Evolutionary conservation across 352 stramenopile genomes (phyloP), one percentile per base, ranked within the genome.

Genomic region (Albugo laibachii): DNA sequence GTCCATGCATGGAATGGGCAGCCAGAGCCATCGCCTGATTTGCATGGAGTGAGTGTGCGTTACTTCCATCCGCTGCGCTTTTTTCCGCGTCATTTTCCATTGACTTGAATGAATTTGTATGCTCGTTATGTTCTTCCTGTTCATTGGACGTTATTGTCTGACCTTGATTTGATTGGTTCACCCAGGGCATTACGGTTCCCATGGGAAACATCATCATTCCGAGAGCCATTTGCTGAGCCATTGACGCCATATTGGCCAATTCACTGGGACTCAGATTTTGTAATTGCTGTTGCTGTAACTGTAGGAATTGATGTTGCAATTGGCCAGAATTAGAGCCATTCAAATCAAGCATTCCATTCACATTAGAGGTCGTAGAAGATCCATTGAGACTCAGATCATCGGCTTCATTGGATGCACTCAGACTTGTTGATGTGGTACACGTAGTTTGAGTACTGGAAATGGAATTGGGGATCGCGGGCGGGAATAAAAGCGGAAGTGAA

Each of bases 181-280:
- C 78, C 24, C 80, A 62, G 36, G 71, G 71, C 55, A 83, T 76
- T 64, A 83, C 80, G 45, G 70, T 67, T 66, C 80, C 80, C 70
- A 43, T 43, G 3, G 24, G 24, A 8, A 31, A 31, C 38, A 83
- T 83, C 40, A 83, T 63, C 36, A 63, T 63, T 19, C 59, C 56
- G 3, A 80, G 58, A 48, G 69, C 69, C 36, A 83, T 72, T 47
- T 83, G 71, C 49, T 83, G 71, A 41, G 73, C 61, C 53, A 83
- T 61, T 1, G 66, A 56, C 11, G 65, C 55, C 45, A 80, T 55
- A n/a, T 52, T 54, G 15, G 56, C 49, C 27, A 66, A 47, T 13
- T 83, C 70, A 34, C 55, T 68, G 5, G 68, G 66, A 18, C 58
- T 77, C 63, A 80, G 68, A 37, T 63, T 69, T 47, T 76, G 66